Evolutionary conservation across 352 stramenopile genomes (phyloP).

Genomic region (Globisporangium okanoganense): DNA sequence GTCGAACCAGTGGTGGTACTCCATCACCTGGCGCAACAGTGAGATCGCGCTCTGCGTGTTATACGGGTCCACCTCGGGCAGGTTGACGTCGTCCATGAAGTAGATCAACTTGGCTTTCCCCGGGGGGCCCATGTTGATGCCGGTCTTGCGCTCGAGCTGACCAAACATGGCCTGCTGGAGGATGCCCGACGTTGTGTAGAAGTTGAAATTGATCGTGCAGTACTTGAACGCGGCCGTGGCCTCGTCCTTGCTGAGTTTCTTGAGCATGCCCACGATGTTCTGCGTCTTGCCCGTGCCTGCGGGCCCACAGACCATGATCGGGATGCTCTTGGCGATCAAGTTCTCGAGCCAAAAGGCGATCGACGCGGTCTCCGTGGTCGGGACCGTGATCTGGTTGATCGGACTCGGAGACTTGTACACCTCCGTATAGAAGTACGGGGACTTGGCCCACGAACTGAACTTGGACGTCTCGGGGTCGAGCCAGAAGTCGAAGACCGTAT

Average conservation of each 20-base stretch:
- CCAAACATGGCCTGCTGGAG: conserved; percentile 92
- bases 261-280: conserved; percentile 93
- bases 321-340: conserved; percentile 86
- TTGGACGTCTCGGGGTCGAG: conserved; percentile 89
- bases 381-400: conserved; percentile 90
- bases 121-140: conserved; percentile 90
- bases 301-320: conserved; percentile 93
- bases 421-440: conserved; percentile 92
- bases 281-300: conserved; percentile 95
- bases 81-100: conserved; percentile 97
- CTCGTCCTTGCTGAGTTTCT: conserved; percentile 89
- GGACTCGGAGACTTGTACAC: conserved; percentile 82
- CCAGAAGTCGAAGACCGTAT: conserved; percentile 98
- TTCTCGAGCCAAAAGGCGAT: conserved; percentile 96
- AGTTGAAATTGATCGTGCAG: conserved; percentile 97
- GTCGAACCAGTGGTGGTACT: conserved; percentile 94
- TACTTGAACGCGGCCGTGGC: conserved; percentile 78
- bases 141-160: conserved; percentile 94
- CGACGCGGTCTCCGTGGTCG: conserved; percentile 93
- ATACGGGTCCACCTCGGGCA: conserved; percentile 94
- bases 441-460: conserved; percentile 95
- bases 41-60: conserved; percentile 96
- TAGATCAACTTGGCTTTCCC: conserved; percentile 94
- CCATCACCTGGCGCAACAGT: conserved; percentile 94
- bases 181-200: conserved; percentile 94